phyloP scores from a whole-genome alignment of 805 yeast species.

The Cyberlindnera suaveolens region DNA sequence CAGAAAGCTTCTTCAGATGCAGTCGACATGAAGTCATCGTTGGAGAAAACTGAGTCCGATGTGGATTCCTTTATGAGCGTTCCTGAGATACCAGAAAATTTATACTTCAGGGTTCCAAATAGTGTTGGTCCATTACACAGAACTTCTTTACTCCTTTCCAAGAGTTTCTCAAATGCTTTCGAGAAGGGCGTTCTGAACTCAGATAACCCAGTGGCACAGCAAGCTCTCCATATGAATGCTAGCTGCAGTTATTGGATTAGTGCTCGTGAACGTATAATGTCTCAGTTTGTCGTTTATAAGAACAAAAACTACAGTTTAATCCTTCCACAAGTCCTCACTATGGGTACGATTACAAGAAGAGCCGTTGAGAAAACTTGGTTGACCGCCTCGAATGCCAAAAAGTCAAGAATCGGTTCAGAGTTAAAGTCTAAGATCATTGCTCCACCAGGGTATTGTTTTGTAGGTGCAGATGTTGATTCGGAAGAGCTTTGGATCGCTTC shows the following conservation, averaged over 20 bases:
- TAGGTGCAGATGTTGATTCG: constrained; percentile 98
- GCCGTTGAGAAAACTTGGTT: constrained; percentile 98
- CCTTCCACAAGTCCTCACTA: constrained; percentile 75
- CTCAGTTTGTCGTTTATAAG: constrained; percentile 76
- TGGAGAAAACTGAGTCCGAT: constrained; percentile 4
- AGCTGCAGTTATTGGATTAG: constrained; percentile 91
- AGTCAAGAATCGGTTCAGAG: constrained; percentile 84
- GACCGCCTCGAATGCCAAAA: constrained; percentile 93
- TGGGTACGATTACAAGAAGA: constrained; percentile 96
- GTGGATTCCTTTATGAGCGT: constrained; percentile 2
- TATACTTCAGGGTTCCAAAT: constrained; percentile 74
- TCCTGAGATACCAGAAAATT: constrained; percentile 12
- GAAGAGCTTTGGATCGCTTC: constrained; percentile 99
- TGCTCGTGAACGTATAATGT: constrained; percentile 73
- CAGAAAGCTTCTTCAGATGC: constrained; percentile 3
- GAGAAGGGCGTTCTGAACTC: constrained; percentile 73
- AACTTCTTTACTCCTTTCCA: constrained; percentile 73
- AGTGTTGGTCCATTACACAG: constrained; percentile 73
- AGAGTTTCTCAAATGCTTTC: constrained; percentile 62
- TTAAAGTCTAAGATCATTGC: constrained; percentile 81
- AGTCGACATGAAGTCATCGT: background rate
- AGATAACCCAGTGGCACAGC: constrained; percentile 62
- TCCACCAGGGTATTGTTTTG: constrained; percentile 84
- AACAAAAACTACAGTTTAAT: constrained; percentile 41
- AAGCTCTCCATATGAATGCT: constrained; percentile 72